These are phyloP conservation scores for Chlorella sp. DNA, from an alignment of 139 green algal species.

Conservation along the genomic window DNA sequence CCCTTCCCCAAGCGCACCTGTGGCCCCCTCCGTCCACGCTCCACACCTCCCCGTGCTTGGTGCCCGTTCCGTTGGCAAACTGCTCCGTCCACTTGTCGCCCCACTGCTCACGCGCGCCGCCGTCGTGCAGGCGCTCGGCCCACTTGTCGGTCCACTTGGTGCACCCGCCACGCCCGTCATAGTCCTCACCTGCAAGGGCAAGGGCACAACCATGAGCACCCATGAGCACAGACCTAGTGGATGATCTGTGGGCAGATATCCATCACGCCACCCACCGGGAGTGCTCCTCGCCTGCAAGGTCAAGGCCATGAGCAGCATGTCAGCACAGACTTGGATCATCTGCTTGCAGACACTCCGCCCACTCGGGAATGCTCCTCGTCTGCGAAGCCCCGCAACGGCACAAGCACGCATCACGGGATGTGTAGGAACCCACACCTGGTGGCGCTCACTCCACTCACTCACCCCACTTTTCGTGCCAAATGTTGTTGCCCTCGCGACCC, in stretches of 20 bases:
- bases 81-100: conserved; percentile 87
- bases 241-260: no score
- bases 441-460: no score
- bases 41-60: conserved; percentile 67
- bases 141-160: conserved; percentile 80
- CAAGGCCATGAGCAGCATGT: no score
- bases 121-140: conserved; percentile 56
- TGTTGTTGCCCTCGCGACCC: conserved; percentile 57
- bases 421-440: no score
- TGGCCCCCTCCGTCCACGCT: conserved; percentile 8
- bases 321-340: no score
- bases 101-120: conserved; percentile 59
- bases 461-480: conserved; percentile 89
- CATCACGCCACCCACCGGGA: no score
- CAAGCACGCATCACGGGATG: no score
- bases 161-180: conserved; percentile 58
- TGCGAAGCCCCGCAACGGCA: no score
- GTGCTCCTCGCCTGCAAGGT: no score
- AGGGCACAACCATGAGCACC: conserved; percentile 1
- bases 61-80: conserved; percentile 65
- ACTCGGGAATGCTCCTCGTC: conserved; percentile 32
- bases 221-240: no score
- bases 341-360: neutral
- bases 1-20: neutral
- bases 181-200: conserved; percentile 45